Evolutionary conservation across 1,284 basidiomycete genomes (phyloP).

Genomic region (Agaricales sp.): DNA sequence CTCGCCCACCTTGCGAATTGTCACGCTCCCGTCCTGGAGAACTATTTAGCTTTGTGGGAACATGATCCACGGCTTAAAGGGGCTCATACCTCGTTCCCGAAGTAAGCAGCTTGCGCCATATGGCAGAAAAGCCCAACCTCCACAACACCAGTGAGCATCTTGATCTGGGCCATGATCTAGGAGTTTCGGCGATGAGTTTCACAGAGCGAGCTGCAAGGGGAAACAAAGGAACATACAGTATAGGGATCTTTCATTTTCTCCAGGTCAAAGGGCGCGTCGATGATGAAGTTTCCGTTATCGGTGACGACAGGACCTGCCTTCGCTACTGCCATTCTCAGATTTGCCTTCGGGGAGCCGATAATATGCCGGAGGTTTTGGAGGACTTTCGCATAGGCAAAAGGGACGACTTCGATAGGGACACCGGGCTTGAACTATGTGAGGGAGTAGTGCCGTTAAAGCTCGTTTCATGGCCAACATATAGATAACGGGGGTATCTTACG

Average conservation of each 20-base stretch:
- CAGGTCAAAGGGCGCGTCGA: conserved; percentile 80
- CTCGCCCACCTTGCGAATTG: conserved; percentile 37
- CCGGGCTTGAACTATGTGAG: conserved; percentile 70
- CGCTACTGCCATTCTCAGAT: conserved; percentile 73
- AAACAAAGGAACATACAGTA: conserved; percentile 34
- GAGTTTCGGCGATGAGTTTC: too few species aligned
- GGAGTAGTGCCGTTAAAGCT: conserved; percentile 1
- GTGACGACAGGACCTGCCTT: conserved; percentile 93
- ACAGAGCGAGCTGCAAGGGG: background rate
- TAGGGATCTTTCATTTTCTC: conserved; percentile 64
- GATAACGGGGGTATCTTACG: conserved; percentile 35
- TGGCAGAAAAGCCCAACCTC: conserved; percentile 95
- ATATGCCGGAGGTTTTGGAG: conserved; percentile 57
- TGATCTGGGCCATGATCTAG: conserved; percentile 65
- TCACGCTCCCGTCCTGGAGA: conserved; percentile 45
- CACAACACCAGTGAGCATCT: conserved; percentile 91
- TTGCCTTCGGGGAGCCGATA: conserved; percentile 54
- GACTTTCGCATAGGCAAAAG: conserved; percentile 91
- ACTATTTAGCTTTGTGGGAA: conserved; percentile 2
- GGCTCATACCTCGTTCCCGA: conserved; percentile 73
- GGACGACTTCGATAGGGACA: conserved; percentile 92
- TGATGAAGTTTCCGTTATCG: conserved; percentile 94
- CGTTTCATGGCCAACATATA: background rate
- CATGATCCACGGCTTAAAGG: conserved; percentile 1
- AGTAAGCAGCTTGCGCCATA: conserved; percentile 94